phyloP scores from a whole-genome alignment of 164 flowering plant genomes.

The Vitis cinerea region DNA sequence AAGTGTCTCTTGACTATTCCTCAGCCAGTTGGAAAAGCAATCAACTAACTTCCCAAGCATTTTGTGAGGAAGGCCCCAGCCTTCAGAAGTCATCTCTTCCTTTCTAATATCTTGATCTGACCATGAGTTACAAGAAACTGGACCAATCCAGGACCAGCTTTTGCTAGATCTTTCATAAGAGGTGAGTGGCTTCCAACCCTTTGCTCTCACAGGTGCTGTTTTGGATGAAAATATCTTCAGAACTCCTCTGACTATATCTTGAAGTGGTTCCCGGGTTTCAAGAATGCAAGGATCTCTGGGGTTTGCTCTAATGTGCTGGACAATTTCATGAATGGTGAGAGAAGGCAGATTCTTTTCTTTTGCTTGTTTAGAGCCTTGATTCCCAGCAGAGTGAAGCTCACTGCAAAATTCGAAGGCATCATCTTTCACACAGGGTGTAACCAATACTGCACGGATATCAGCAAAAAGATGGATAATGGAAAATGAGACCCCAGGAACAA shows the following conservation, averaged over 20 bases:
- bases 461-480: slow-evolving; percentile 94
- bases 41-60: slow-evolving; percentile 97
- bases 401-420: slow-evolving; percentile 20
- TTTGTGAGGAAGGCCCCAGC: slow-evolving; percentile 91
- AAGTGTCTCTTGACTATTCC: slow-evolving; percentile 93
- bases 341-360: slow-evolving; percentile 46
- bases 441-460: slow-evolving; percentile 85
- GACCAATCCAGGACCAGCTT: slow-evolving; percentile 94
- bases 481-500: slow-evolving; percentile 85
- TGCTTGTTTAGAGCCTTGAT: slow-evolving; percentile 27
- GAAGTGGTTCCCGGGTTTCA: slow-evolving; percentile 94
- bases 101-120: slow-evolving; percentile 56
- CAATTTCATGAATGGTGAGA: slow-evolving; percentile 83
- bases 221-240: slow-evolving; percentile 82
- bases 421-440: slow-evolving; percentile 42
- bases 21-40: slow-evolving; percentile 95
- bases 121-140: slow-evolving; percentile 34
- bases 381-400: slow-evolving; percentile 30
- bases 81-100: slow-evolving; percentile 75
- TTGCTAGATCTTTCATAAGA: slow-evolving; percentile 66
- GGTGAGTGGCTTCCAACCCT: slow-evolving; percentile 89
- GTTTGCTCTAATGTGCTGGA: slow-evolving; percentile 74
- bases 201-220: slow-evolving; percentile 93
- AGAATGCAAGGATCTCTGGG: slow-evolving; percentile 98
- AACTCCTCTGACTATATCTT: slow-evolving; percentile 92